Evolutionary conservation across 2,329 filamentous ascomycete genomes (phyloP), one percentile per base, ranked within the genome.

Genomic region (Ascochyta clinopodiicola): DNA sequence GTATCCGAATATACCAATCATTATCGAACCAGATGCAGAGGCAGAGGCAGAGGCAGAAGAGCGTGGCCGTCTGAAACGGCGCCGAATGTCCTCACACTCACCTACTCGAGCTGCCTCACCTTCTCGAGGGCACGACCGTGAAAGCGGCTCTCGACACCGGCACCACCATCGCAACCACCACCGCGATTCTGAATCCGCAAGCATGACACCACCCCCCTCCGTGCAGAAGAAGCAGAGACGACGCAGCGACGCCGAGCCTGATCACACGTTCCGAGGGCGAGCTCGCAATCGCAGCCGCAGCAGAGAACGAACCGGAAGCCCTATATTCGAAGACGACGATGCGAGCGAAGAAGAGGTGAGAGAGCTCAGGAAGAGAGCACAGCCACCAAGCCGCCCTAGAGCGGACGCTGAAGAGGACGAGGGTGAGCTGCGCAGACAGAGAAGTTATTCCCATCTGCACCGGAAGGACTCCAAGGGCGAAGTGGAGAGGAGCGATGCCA

Each of bases 391-490:
- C 59, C 64, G 72, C 46, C 61, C 65, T 40, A 68, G 74, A 54
- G 47, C 62, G 3, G 60, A 64, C 12, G 59, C 37, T 4, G 56
- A 56, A 19, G 62, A 62, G 10, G 60, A 64, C 10, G 57, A 60
- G 17, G 58, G 42, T 2, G 59, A 64, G 37, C 36, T 72, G n/a
- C 67, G 78, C 52, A 60, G 75, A 54, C 70, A 75, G 60, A 70
- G 77, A 49, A 80, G 71, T 47, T 69, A 73, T 42, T 69, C 71
- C 32, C 74, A 75, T 44, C 35, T 72, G 42, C 70, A 74, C 53
- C 61, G 63, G 40, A 56, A 62, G 42, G 62, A 63, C 35, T 65
- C 66, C 0, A 61, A 65, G 42, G 44, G 49, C 12, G 42, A 47
- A 6, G 44, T 39, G 21, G 53, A 42, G 17, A 57, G 51, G 22